Base-by-base conservation (phyloP, 2,329 filamentous ascomycete species). In the Phialemonium atrogriseum region DNA sequence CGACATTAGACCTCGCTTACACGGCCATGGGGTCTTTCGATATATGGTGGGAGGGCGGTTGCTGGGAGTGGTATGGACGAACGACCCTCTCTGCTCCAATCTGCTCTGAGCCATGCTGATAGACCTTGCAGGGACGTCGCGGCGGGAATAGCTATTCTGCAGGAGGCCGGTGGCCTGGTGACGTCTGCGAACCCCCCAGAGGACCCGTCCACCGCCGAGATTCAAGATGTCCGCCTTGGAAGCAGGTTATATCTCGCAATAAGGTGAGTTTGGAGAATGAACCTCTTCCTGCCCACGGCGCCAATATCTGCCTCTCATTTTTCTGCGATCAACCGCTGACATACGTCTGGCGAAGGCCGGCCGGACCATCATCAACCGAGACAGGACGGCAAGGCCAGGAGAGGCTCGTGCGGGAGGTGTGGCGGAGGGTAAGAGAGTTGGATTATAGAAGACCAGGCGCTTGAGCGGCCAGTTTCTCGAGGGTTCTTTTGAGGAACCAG, bases 21-120 rank as follows among this genome's bases (percentile, higher is more conserved):
- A 73, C 75, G 8, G 82, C 83, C 10, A 82, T 82, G 69, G 82
- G 82, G 0, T 65, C 75, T 0, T 78, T 86, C 42, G 82, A 87
- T 54, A 84, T 86, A 9, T 86, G 82, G 81, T 87, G 81, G 81
- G 81, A 87, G 50, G 82, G 80, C 4, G 81, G 81, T 0, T 85
- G 80, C 47, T 85, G 81, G 81, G 83, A 86, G 55, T 87, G 82
- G 77, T 78, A 45, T 42, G 66, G 52, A 24, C 16, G 10, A 25
- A n/a, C n/a, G n/a, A n/a, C n/a, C n/a, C n/a, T n/a, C n/a, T n/a
- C n/a, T n/a, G n/a, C n/a, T n/a, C n/a, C n/a, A n/a, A n/a, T n/a
- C n/a, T n/a, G n/a, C 20, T 19, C 11, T 10, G 20, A 3, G 14
- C 12, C 10, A 15, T 17, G 10, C 18, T n/a, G 19, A 10, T 10